These are phyloP conservation scores for Sporisorium exsertum DNA, from an alignment of 1,284 basidiomycete species.

Conservation along the genomic window DNA sequence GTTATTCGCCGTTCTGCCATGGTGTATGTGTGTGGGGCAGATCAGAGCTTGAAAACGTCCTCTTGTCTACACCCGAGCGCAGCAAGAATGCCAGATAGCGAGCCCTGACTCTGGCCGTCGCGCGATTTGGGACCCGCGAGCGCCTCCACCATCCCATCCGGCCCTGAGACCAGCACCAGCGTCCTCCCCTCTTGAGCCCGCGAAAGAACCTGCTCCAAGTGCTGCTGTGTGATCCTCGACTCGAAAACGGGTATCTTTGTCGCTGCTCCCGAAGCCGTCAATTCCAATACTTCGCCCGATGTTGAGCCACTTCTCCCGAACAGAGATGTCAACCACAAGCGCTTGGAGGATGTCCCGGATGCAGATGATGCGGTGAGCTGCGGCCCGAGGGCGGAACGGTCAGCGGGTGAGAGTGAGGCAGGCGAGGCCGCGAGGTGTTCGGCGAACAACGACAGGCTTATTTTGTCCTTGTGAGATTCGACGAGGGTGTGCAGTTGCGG, in stretches of 20 bases:
- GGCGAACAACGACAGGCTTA: conserved; percentile 33
- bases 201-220: conserved; percentile 15
- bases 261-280: background rate
- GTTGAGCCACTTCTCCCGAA: conserved; percentile 9
- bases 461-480: conserved; percentile 15
- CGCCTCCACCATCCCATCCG: conserved; percentile 47
- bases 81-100: conserved; percentile 31
- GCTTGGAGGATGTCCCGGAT: background rate
- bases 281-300: conserved; percentile 6
- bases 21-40: background rate
- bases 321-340: conserved; percentile 14
- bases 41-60: conserved; percentile 51
- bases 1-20: no score
- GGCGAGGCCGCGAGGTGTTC: conserved; percentile 18
- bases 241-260: conserved; percentile 37
- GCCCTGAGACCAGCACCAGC: conserved; percentile 48
- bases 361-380: conserved; percentile 3
- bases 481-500: conserved; percentile 39
- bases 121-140: conserved; percentile 44
- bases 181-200: background rate
- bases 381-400: conserved; percentile 8
- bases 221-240: conserved; percentile 35
- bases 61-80: conserved; percentile 26
- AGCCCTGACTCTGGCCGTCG: conserved; percentile 43
- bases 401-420: conserved; percentile 1